Conservation (phyloP, 768 basidiomycete species). For the Boletales sp. region DNA sequence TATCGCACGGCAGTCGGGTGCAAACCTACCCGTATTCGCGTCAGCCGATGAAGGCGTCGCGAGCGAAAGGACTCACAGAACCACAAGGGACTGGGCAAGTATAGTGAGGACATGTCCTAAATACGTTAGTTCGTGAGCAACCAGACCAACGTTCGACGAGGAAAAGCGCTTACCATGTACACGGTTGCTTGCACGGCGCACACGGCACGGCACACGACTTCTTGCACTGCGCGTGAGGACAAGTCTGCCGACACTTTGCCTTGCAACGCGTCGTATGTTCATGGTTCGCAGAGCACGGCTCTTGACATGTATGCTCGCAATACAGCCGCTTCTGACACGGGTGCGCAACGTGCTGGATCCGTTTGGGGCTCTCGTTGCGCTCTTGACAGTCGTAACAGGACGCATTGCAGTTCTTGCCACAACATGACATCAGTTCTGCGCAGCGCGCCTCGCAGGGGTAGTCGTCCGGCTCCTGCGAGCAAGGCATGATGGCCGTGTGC, state of each 20-base stretch:
- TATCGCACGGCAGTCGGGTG: constrained; percentile 60
- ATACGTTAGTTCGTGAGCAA: constrained; percentile 1
- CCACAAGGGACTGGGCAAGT: constrained; percentile 63
- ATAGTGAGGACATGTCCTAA: constrained; percentile 55
- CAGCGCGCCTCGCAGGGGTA: constrained; percentile 43
- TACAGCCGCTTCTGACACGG: constrained; percentile 49
- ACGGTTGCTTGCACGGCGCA: constrained; percentile 59
- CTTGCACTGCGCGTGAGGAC: constrained; percentile 49
- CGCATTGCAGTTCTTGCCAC: constrained; percentile 46
- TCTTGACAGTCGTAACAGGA: constrained; percentile 49
- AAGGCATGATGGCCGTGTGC: constrained; percentile 46
- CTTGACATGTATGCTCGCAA: constrained; percentile 54
- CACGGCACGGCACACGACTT: constrained; percentile 50
- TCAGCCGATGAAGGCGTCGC: neutral
- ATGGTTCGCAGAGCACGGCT: constrained; percentile 48
- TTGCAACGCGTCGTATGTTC: constrained; percentile 46
- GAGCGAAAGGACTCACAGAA: constrained; percentile 44
- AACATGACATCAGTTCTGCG: constrained; percentile 46
- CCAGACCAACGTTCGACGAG: neutral
- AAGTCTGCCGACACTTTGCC: constrained; percentile 49
- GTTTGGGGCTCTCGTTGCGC: constrained; percentile 4
- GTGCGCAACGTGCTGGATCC: constrained; percentile 41
- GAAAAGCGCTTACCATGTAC: constrained; percentile 43
- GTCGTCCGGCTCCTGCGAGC: constrained; percentile 40
- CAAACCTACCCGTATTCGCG: constrained; percentile 45